phyloP scores from a whole-genome alignment of 139 green algal genomes.

The Nannochloris sp. region DNA sequence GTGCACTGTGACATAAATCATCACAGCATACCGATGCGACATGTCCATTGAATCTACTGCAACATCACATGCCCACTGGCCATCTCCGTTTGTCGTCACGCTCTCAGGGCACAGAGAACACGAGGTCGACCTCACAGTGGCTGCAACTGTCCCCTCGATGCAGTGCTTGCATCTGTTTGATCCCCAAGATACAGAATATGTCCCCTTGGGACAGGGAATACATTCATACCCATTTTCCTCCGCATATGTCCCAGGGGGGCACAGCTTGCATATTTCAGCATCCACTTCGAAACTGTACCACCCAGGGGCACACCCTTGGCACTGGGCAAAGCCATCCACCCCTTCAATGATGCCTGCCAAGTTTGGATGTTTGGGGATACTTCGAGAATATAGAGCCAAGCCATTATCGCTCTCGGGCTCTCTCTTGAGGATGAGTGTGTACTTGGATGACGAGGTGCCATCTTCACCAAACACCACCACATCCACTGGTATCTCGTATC shows the following conservation, averaged over 20 bases:
- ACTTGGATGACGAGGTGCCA: constrained; percentile 35
- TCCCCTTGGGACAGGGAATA: constrained; percentile 27
- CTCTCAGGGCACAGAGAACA: constrained; percentile 36
- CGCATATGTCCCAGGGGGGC: constrained; percentile 28
- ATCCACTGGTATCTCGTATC: constrained; percentile 10
- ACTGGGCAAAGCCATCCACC: constrained; percentile 14
- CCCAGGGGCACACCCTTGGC: constrained; percentile 31
- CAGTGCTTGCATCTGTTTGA: constrained; percentile 43
- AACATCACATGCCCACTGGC: constrained; percentile 18
- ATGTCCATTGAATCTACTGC: constrained; percentile 5
- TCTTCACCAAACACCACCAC: constrained; percentile 47
- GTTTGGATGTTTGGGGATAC: background rate
- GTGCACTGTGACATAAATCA: constrained; percentile 38
- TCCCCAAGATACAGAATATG: constrained; percentile 38
- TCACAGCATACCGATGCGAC: constrained; percentile 35
- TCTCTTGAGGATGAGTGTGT: constrained; percentile 18
- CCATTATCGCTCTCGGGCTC: background rate
- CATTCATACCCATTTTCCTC: constrained; percentile 17
- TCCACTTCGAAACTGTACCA: constrained; percentile 30
- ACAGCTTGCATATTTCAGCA: constrained; percentile 32
- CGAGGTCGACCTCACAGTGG: constrained; percentile 13
- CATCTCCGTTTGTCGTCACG: constrained; percentile 33
- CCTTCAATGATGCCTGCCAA: background rate
- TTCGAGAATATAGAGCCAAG: background rate
- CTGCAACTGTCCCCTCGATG: constrained; percentile 32